Percentiles rank a stretch among this genome's conserved stretches.
Conservation (phyloP, 441 rosid genomes). For the Populus hybrid region DNA sequence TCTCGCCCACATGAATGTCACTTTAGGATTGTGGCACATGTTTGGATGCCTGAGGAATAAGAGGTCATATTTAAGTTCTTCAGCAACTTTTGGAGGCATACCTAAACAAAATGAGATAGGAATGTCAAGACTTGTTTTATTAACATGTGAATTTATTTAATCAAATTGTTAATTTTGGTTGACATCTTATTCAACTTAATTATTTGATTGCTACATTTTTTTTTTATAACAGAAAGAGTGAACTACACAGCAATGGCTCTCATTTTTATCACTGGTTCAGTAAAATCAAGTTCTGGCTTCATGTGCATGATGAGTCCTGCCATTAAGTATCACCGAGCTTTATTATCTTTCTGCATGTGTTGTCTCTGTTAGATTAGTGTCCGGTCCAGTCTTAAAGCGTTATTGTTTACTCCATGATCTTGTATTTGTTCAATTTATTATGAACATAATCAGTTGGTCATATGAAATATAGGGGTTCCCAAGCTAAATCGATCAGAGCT, state of each 20-base stretch:
- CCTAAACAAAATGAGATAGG: background rate
- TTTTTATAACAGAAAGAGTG: no score
- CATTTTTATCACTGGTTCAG: background rate
- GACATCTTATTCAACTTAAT: no score
- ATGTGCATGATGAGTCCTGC: background rate
- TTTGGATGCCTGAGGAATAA: background rate
- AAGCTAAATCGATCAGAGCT: slow-evolving; percentile 79
- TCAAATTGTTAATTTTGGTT: no score
- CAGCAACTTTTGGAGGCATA: background rate
- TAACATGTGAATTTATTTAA: background rate
- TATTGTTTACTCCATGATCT: background rate
- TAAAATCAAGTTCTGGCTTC: background rate
- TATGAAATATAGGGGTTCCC: slow-evolving; percentile 67
- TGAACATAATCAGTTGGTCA: background rate
- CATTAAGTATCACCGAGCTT: background rate
- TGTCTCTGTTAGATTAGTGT: background rate
- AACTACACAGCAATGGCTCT: background rate
- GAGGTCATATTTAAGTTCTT: background rate
- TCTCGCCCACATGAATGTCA: background rate
- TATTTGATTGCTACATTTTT: no score
- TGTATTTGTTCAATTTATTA: background rate
- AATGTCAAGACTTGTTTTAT: background rate
- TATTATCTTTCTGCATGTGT: background rate
- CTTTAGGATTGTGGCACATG: background rate
- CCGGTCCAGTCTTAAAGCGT: background rate